Percentiles rank a stretch among this genome's conserved stretches.
Evolutionary conservation across 805 yeast species (phyloP).

Genomic region (Lipomyces chichibuensis): DNA sequence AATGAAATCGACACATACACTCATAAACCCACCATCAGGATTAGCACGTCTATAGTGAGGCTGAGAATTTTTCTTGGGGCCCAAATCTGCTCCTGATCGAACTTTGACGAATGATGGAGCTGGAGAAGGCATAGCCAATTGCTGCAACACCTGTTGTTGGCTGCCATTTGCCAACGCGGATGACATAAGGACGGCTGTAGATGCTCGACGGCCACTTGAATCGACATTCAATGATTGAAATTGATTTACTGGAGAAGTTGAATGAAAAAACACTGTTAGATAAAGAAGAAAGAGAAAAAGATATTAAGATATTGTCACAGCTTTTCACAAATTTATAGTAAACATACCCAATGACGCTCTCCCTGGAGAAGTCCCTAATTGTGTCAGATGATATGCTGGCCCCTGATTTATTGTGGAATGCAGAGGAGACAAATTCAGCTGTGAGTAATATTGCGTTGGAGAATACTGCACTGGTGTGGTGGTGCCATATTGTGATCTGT

Average conservation of each 20-base stretch:
- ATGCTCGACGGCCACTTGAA: slow-evolving; percentile 23
- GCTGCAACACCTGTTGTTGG: slow-evolving; percentile 7
- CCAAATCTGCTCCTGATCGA: slow-evolving; percentile 27
- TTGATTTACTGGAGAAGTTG: slow-evolving; percentile 24
- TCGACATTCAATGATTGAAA: slow-evolving; percentile 31
- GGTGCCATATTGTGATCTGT: slow-evolving; percentile 20
- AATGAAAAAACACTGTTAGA: slow-evolving; percentile 15
- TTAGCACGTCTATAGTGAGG: slow-evolving; percentile 37
- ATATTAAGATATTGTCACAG: not conserved
- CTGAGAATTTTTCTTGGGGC: slow-evolving; percentile 34
- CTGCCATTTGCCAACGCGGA: slow-evolving; percentile 7
- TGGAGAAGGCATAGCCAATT: not conserved
- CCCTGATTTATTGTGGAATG: slow-evolving; percentile 11
- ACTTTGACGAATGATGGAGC: slow-evolving; percentile 31
- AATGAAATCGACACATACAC: slow-evolving; percentile 20
- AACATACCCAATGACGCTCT: slow-evolving; percentile 23
- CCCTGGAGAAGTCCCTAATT: slow-evolving; percentile 11
- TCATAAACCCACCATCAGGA: slow-evolving; percentile 39
- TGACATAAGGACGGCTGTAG: slow-evolving; percentile 27
- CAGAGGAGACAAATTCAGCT: slow-evolving; percentile 18
- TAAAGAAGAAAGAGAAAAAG: not conserved
- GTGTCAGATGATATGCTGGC: slow-evolving; percentile 10
- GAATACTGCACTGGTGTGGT: slow-evolving; percentile 31
- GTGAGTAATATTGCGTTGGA: slow-evolving; percentile 9
- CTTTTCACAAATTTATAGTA: not conserved